Base-by-base conservation (phyloP, 805 yeast species). In the Spathaspora gorwiae region DNA sequence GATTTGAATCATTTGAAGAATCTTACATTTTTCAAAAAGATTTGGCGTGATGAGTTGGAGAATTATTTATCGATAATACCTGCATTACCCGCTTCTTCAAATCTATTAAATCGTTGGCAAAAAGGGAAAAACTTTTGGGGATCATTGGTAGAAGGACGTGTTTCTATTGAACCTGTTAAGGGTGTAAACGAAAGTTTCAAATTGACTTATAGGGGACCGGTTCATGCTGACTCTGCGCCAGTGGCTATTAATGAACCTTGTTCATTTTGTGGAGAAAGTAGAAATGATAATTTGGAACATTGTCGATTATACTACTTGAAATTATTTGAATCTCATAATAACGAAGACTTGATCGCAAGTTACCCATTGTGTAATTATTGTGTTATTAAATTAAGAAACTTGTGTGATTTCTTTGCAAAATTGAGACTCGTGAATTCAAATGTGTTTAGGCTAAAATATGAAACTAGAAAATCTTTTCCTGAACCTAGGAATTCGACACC, bases 291-390 rank as follows among this genome's bases (percentile, higher is more conserved):
- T 45, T 70, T 87, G 48, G 86, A 84, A 52, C 90, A 87, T 63
- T 84, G 92, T 2, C 77, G 98, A 50, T 65, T 88, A 51, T 87
- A 90, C 60, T 76, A 78, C 45, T 67, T 90, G 57, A 83, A 81
- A 50, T 56, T 71, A 66, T 78, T 43, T 64, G 73, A 56, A 19
- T 43, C 48, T 38, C 57, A 50, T 34, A 68, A 57, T 42, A 40
- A 48, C 6, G 60, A 57, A 37, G 66, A 64, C 45, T 58, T 62
- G 42, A 51, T 62, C 14, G 70, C 68, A 48, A 59, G 68, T 4
- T 84, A 84, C 56, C 86, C 95, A 12, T 70, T 90, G 31, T 92
- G 97, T 60, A 83, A 84, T 48, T 83, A 81, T 54, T 92, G 98
- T 65, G 73, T 94, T 39, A 72, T 82, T 44, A 83, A 88, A 57